phyloP scores from a whole-genome alignment of 345 rosid genomes.

The Crucihimalaya himalaica region DNA sequence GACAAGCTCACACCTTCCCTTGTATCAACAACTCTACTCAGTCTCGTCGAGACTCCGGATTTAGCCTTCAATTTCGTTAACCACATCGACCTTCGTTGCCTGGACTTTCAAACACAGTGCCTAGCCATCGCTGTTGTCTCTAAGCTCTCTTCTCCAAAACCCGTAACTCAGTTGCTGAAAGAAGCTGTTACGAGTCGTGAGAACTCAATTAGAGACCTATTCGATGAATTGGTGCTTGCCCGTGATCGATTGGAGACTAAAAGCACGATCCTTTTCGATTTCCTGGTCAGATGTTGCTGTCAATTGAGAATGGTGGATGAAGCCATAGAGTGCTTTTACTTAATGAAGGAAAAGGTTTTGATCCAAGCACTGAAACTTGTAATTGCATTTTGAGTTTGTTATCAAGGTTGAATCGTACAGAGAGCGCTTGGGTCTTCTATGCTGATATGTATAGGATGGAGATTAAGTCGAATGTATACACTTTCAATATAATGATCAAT shows the following conservation, averaged over 20 bases:
- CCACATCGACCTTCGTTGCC: constrained; percentile 42
- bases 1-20: constrained; percentile 47
- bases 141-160: constrained; percentile 57
- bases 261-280: constrained; percentile 61
- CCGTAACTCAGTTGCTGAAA: constrained; percentile 56
- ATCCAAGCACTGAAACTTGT: constrained; percentile 74
- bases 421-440: constrained; percentile 75
- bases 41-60: constrained; percentile 60
- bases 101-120: constrained; percentile 62
- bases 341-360: constrained; percentile 65
- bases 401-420: constrained; percentile 56
- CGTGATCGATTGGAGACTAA: constrained; percentile 49
- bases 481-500: constrained; percentile 91
- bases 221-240: constrained; percentile 49
- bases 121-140: constrained; percentile 62
- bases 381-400: constrained; percentile 65
- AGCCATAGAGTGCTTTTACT: constrained; percentile 62
- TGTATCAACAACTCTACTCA: constrained; percentile 48
- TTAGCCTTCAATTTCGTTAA: constrained; percentile 54
- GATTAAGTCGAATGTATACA: constrained; percentile 66
- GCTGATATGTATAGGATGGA: constrained; percentile 94
- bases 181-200: constrained; percentile 34
- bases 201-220: constrained; percentile 43
- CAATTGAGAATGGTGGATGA: constrained; percentile 62
- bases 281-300: constrained; percentile 63